phyloP scores from a whole-genome alignment of 2,329 filamentous ascomycete species.

The Botryotinia globosa region DNA sequence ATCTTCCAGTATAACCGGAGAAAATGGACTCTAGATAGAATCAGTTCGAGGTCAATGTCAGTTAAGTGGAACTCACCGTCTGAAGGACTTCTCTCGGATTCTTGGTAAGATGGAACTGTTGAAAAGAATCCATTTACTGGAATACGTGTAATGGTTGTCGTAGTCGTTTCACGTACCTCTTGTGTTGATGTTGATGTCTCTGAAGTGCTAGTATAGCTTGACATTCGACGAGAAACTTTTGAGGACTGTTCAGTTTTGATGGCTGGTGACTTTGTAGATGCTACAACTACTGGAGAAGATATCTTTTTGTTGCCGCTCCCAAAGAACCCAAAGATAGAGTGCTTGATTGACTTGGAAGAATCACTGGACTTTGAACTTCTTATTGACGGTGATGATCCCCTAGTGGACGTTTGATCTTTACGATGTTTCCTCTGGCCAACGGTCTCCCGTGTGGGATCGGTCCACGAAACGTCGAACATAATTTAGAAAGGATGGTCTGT shows the following conservation, averaged over 20 bases:
- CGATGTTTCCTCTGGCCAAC: conserved; percentile 36
- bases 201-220: conserved; percentile 27
- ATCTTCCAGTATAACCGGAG: conserved; percentile 45
- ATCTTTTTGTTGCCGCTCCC: conserved; percentile 36
- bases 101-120: conserved; percentile 20
- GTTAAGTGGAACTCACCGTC: conserved; percentile 26
- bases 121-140: conserved; percentile 21
- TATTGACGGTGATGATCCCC: conserved; percentile 19
- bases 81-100: conserved; percentile 25
- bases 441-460: conserved; percentile 36
- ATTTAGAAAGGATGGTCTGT: conserved; percentile 19
- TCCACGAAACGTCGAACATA: conserved; percentile 39
- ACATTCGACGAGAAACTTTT: conserved; percentile 24
- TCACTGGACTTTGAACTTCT: conserved; percentile 28
- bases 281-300: background rate
- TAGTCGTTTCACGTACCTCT: conserved; percentile 20
- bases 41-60: conserved; percentile 21
- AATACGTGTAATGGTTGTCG: conserved; percentile 20
- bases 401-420: conserved; percentile 28
- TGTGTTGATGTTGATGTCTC: conserved; percentile 21
- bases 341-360: conserved; percentile 21
- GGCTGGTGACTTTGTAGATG: conserved; percentile 17
- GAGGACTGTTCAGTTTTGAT: conserved; percentile 17
- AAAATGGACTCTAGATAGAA: conserved; percentile 45
- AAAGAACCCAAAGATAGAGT: conserved; percentile 34